Conservation (phyloP, 345 rosid genomes). For the Gossypioides kirkii region DNA sequence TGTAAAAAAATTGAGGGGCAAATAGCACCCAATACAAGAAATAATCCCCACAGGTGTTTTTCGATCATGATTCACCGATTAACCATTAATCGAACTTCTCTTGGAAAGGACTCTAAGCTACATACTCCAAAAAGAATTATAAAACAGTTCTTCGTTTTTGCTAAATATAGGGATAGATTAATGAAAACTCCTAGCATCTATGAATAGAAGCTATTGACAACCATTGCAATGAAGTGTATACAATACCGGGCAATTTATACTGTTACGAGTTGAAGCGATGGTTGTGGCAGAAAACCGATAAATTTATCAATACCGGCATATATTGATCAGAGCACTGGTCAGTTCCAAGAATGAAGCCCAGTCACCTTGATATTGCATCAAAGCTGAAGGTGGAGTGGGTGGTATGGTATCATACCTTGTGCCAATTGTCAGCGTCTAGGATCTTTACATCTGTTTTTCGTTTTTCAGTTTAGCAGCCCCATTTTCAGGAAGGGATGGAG, state of each 20-base stretch:
- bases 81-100: background rate
- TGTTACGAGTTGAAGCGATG: background rate
- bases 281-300: background rate
- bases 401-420: constrained; percentile 6
- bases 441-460: constrained; percentile 27
- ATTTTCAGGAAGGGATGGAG: constrained; percentile 38
- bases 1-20: background rate
- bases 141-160: constrained; percentile 9
- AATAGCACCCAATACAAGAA: background rate
- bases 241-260: background rate
- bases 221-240: background rate
- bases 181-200: constrained; percentile 5
- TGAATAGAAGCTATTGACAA: background rate
- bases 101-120: constrained; percentile 8
- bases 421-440: constrained; percentile 7
- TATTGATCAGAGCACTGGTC: background rate
- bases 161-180: background rate
- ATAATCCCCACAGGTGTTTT: background rate
- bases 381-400: background rate
- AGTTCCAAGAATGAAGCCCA: constrained; percentile 1
- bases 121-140: constrained; percentile 21
- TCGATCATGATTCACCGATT: background rate
- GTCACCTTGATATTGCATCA: constrained; percentile 5
- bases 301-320: constrained; percentile 3
- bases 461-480: constrained; percentile 35